Conservation (phyloP, 352 stramenopile genomes). For the Pythium pyrilobum region DNA sequence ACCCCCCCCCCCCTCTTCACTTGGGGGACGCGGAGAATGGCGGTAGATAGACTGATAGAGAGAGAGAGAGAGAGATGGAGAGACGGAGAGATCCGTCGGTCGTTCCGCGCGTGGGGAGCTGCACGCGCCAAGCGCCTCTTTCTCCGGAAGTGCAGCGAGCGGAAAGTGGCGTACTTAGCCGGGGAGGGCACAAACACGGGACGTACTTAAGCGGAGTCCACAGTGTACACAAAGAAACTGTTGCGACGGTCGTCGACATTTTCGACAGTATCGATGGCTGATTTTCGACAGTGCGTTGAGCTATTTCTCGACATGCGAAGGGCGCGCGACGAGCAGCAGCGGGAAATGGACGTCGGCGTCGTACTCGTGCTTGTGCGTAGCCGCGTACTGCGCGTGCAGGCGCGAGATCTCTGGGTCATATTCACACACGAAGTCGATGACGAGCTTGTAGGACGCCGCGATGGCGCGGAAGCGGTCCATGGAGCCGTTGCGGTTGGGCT, state of each 20-base stretch:
- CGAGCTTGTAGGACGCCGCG: slow-evolving; percentile 32
- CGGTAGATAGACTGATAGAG: too few relatives aligned
- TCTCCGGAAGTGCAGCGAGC: background rate
- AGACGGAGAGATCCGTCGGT: background rate
- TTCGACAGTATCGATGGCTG: slow-evolving; percentile 7
- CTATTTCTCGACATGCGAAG: background rate
- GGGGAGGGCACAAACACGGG: background rate
- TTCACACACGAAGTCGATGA: slow-evolving; percentile 23
- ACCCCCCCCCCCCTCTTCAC: too few relatives aligned
- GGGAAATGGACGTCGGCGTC: slow-evolving; percentile 66
- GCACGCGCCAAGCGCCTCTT: background rate
- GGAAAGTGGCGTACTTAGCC: slow-evolving; percentile 11
- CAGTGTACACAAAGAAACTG: background rate
- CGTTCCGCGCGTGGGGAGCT: too few relatives aligned
- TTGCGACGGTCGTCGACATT: slow-evolving; percentile 9
- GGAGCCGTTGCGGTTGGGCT: slow-evolving; percentile 65
- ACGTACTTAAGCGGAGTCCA: slow-evolving; percentile 9
- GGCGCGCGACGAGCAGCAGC: slow-evolving; percentile 30
- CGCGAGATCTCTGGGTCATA: slow-evolving; percentile 31
- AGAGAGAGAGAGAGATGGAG: background rate
- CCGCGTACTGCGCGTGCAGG: slow-evolving; percentile 1
- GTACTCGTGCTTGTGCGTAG: slow-evolving; percentile 31
- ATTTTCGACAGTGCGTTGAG: background rate
- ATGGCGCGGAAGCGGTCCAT: slow-evolving; percentile 71
- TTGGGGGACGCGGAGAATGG: too few relatives aligned